Evolutionary conservation across 2,329 filamentous ascomycete species (phyloP).

Genomic region (Aspergillus sp.): DNA sequence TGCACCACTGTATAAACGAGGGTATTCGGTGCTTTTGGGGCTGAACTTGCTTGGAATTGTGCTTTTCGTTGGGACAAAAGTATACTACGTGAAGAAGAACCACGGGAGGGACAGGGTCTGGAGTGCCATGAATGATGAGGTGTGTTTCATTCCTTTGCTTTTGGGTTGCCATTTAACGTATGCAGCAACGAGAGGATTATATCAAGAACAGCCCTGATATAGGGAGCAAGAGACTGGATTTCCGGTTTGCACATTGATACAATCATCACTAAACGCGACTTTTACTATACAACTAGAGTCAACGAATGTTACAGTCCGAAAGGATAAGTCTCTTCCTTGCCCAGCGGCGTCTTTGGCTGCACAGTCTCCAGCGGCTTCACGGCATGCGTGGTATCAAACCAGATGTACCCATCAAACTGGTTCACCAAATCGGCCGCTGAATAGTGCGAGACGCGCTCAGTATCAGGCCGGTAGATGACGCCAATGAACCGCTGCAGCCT

Average conservation of each 20-base stretch:
- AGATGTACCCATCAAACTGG: constrained; percentile 53
- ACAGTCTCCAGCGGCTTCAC: constrained; percentile 48
- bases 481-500: constrained; percentile 55
- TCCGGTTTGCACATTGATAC: constrained; percentile 34
- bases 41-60: constrained; percentile 49
- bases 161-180: not conserved
- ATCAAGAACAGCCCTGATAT: constrained; percentile 31
- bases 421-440: constrained; percentile 46
- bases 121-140: constrained; percentile 28
- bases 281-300: no score
- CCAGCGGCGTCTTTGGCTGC: constrained; percentile 45
- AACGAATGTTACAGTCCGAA: constrained; percentile 44
- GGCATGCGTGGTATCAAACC: constrained; percentile 50
- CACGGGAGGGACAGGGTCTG: constrained; percentile 28
- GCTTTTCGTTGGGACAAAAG: constrained; percentile 43
- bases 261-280: no score
- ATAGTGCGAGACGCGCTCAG: constrained; percentile 52
- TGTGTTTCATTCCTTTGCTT: not conserved
- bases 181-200: constrained; percentile 28
- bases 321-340: constrained; percentile 52
- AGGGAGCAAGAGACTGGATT: constrained; percentile 37
- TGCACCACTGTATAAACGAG: constrained; percentile 52
- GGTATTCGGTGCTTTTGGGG: constrained; percentile 54
- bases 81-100: constrained; percentile 35
- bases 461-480: constrained; percentile 53